A percentile compares a stretch with the other conserved stretches of the same genome.
phyloP scores from a whole-genome alignment of 2,329 filamentous ascomycete genomes.

The Fusarium humuli region DNA sequence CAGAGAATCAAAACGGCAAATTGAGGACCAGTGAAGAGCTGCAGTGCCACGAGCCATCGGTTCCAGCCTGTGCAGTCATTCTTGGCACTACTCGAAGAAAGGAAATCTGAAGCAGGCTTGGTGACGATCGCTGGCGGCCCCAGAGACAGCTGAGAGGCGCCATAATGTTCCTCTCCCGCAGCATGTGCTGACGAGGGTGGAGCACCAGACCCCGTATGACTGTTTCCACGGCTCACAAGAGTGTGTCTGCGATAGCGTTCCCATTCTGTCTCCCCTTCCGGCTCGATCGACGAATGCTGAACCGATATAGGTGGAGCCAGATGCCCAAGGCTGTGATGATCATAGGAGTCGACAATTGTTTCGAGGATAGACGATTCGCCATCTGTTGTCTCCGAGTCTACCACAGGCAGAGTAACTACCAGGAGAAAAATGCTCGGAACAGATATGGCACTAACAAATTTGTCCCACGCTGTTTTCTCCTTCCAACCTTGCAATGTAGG shows the following conservation, averaged over 20 bases:
- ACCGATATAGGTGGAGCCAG: conserved; percentile 52
- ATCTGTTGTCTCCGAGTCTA: conserved; percentile 75
- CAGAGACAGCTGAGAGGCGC: conserved; percentile 33
- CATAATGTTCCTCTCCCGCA: conserved; percentile 40
- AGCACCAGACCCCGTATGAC: conserved; percentile 32
- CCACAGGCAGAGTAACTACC: conserved; percentile 90
- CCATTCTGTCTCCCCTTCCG: conserved; percentile 69
- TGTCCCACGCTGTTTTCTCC: conserved; percentile 87
- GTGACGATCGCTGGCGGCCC: conserved; percentile 42
- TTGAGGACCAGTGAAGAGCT: conserved; percentile 87
- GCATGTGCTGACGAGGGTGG: conserved; percentile 34
- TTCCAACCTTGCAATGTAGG: conserved; percentile 87
- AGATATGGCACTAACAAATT: conserved; percentile 81
- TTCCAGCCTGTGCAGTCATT: conserved; percentile 77
- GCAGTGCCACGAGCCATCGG: conserved; percentile 86
- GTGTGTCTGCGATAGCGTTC: conserved; percentile 67
- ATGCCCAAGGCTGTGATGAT: conserved; percentile 49
- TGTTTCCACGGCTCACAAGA: conserved; percentile 43
- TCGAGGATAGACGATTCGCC: conserved; percentile 45
- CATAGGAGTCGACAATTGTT: conserved; percentile 44
- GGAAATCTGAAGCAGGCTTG: conserved; percentile 51
- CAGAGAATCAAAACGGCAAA: conserved; percentile 84
- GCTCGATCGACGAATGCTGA: conserved; percentile 51
- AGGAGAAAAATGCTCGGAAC: conserved; percentile 92
- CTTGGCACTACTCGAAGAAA: conserved; percentile 49